These are phyloP conservation scores for Withania somnifera DNA, from an alignment of 305 asterid genomes.

Conservation along the genomic window DNA sequence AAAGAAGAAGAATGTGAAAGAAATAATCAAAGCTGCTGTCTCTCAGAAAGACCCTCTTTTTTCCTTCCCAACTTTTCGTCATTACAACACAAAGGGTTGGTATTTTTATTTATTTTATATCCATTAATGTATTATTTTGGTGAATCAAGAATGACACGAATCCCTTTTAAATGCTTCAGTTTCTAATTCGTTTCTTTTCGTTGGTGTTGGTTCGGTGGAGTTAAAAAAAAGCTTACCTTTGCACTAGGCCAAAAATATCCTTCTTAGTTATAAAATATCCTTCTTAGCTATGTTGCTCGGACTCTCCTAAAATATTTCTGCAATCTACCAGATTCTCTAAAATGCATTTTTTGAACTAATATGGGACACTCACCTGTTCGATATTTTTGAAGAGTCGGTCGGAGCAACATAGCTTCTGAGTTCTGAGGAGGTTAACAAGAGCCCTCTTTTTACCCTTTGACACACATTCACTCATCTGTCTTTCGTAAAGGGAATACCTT, in stretches of 20 bases:
- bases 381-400: no score
- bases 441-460: neutral
- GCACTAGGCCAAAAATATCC: neutral
- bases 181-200: neutral
- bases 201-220: neutral
- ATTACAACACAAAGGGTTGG: slow-evolving; percentile 30
- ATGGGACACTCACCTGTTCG: no score
- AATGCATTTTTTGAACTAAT: no score
- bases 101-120: neutral
- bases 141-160: neutral
- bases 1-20: slow-evolving; percentile 36
- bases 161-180: neutral
- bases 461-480: neutral
- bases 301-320: no score
- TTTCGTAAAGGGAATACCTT: neutral
- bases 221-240: neutral
- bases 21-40: slow-evolving; percentile 27
- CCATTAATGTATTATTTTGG: neutral
- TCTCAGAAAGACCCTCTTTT: slow-evolving; percentile 35
- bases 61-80: slow-evolving; percentile 34
- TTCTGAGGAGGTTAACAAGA: neutral
- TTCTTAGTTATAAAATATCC: no score
- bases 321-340: no score
- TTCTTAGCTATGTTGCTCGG: neutral
- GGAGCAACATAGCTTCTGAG: no score